Evolutionary conservation across 2,329 filamentous ascomycete genomes (phyloP).

Genomic region (Thermothelomyces thermophilus): DNA sequence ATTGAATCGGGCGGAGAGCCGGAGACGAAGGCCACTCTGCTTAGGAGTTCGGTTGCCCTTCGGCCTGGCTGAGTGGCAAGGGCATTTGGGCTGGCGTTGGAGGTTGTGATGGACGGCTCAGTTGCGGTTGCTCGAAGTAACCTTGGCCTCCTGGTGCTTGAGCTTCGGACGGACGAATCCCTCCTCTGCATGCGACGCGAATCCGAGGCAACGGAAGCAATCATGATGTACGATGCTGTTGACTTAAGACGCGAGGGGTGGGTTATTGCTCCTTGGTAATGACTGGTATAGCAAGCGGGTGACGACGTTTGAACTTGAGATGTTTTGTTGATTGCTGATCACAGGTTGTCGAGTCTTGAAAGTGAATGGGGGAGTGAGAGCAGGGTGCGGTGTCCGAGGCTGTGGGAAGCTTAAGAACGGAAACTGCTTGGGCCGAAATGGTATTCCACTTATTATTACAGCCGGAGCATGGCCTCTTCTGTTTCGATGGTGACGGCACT

Average conservation of each 20-base stretch:
- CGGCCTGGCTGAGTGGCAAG: constrained; percentile 43
- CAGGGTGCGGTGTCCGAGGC: constrained; percentile 14
- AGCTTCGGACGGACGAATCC: constrained; percentile 37
- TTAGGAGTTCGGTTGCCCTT: constrained; percentile 49
- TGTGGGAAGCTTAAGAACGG: constrained; percentile 17
- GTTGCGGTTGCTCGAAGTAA: constrained; percentile 50
- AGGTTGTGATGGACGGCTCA: constrained; percentile 51
- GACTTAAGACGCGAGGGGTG: neutral
- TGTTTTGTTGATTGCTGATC: neutral
- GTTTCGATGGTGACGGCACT: constrained; percentile 26
- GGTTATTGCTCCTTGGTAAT: neutral
- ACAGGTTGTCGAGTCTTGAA: constrained; percentile 8
- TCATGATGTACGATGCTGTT: constrained; percentile 22
- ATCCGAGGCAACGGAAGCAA: constrained; percentile 35
- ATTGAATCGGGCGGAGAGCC: constrained; percentile 33
- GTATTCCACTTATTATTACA: constrained; percentile 23
- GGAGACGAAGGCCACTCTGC: constrained; percentile 45
- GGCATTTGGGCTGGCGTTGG: constrained; percentile 46
- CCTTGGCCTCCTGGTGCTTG: constrained; percentile 42
- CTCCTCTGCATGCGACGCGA: constrained; percentile 31
- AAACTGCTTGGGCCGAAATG: constrained; percentile 27
- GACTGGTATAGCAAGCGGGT: neutral
- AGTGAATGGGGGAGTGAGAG: constrained; percentile 3
- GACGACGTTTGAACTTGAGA: neutral
- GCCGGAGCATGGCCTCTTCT: constrained; percentile 18